Evolutionary conservation across 1,284 basidiomycete genomes (phyloP).

Genomic region (Wallemia ichthyophaga): DNA sequence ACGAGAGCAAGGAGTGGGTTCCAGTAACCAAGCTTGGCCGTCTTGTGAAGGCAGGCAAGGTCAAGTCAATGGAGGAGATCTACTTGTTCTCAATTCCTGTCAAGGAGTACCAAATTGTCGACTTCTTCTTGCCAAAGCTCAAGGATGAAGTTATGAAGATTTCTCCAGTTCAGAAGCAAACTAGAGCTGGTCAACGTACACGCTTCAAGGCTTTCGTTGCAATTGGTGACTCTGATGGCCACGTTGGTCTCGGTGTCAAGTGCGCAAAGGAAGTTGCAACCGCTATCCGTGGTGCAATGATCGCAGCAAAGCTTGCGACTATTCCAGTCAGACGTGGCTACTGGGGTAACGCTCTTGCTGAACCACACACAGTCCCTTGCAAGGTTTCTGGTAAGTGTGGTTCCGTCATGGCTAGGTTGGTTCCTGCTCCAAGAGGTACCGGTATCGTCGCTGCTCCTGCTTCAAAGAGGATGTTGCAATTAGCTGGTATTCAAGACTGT

Average conservation of each 20-base stretch:
- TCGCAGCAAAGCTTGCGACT: conserved; percentile 81
- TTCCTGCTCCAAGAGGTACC: conserved; percentile 93
- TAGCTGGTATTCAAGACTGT: conserved; percentile 22
- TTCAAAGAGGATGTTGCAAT: conserved; percentile 82
- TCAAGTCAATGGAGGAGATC: conserved; percentile 99
- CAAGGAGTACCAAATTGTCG: conserved; percentile 95
- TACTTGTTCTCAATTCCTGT: conserved; percentile 99
- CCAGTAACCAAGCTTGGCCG: conserved; percentile 98
- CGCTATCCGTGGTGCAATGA: conserved; percentile 93
- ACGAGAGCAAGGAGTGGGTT: conserved; percentile 23
- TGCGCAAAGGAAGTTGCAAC: conserved; percentile 99
- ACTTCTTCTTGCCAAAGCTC: conserved; percentile 86
- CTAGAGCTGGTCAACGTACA: conserved; percentile 95
- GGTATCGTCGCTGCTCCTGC: conserved; percentile 98
- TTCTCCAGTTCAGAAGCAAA: conserved; percentile 99
- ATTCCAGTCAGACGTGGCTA: conserved; percentile 93
- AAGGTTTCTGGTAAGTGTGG: conserved; percentile 97
- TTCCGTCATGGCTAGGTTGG: conserved; percentile 96
- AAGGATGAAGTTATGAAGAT: conserved; percentile 99
- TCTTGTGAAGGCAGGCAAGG: conserved; percentile 97
- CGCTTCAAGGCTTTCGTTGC: conserved; percentile 99
- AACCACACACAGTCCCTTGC: conserved; percentile 95
- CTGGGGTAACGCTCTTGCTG: conserved; percentile 96
- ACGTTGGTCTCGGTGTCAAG: conserved; percentile 98
- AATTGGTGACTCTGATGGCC: conserved; percentile 92